Evolutionary conservation across 1,284 basidiomycete species (phyloP), one percentile per base, ranked within the genome.

Genomic region (Cryptococcus floricola): DNA sequence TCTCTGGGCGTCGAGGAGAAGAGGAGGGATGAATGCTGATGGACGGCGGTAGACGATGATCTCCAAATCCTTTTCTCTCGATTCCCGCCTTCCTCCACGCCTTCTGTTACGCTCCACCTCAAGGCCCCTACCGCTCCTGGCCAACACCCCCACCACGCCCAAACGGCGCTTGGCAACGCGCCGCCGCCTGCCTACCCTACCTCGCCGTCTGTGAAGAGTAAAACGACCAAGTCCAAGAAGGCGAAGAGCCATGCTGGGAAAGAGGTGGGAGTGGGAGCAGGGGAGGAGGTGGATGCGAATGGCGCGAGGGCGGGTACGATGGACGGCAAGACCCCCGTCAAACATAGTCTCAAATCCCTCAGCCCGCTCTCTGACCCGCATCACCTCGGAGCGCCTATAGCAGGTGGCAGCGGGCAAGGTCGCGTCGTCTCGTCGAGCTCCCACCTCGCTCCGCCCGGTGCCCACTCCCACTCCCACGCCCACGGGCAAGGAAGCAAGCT

Each of bases 1-100:
- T 38, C 16, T 48, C 43, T 43, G n/a, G 4, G 14, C 31, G 4
- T 18, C 18, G 16, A 14, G 7, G 39, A 14, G 18, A 41, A 42
- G 41, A 10, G 41, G n/a, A 42, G 9, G n/a, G 41, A 48, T 27
- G 45, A 37, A 12, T 37, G 14, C 18, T 19, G 13, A 7, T 37
- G 27, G 25, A 10, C 25, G 9, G 27, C 18, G n/a, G 25, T 28
- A 78, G 77, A 77, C 48, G 77, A 76, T 56, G 77, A 78, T 60
- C 68, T 77, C 19, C 56, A 67, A 25, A 78, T 78, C 57, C 65
- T 78, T 19, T 54, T 62, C 10, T 57, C 64, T n/a, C 67, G 75
- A 2, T 65, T 67, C 47, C 71, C 73, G 4, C 66, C 70, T 4
- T 28, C 55, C 7, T 66, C 70, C 0, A 68, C 68, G 5, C 50